phyloP scores from a whole-genome alignment of 2,329 filamentous ascomycete species.

The Dothideomycetes sp. region DNA sequence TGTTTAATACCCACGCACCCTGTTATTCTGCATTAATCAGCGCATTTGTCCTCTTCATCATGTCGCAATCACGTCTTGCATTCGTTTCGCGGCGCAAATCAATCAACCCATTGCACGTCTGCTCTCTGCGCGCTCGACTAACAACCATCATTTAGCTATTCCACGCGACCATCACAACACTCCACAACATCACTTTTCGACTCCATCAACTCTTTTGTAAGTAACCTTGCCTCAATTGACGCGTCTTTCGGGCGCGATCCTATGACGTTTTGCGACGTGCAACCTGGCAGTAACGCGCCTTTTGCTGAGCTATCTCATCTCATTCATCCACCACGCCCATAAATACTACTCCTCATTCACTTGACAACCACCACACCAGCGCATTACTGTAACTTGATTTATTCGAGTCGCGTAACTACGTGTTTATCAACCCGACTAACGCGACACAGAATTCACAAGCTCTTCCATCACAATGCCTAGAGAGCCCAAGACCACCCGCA shows the following conservation, averaged over 20 bases:
- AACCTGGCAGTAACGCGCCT: not conserved
- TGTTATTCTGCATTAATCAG: not conserved
- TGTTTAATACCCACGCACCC: not conserved
- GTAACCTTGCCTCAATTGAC: not conserved
- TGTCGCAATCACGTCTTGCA: not conserved
- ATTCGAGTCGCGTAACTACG: too few relatives aligned
- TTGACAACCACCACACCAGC: too few relatives aligned
- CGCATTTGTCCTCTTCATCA: not conserved
- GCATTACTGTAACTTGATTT: too few relatives aligned
- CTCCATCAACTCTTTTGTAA: not conserved
- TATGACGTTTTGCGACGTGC: slow-evolving; percentile 2
- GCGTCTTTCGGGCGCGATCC: not conserved
- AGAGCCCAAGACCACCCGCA: slow-evolving; percentile 52
- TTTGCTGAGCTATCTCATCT: not conserved
- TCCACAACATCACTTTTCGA: not conserved
- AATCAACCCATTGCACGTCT: not conserved
- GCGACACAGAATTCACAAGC: too few relatives aligned
- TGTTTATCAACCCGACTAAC: too few relatives aligned
- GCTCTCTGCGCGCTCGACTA: too few relatives aligned
- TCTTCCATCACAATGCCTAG: slow-evolving; percentile 66
- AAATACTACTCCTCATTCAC: too few relatives aligned
- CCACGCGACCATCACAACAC: not conserved
- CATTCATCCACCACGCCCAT: slow-evolving; percentile 5
- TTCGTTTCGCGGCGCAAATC: not conserved
- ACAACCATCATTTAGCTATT: not conserved